Conservation (phyloP, 2,329 filamentous ascomycete species). For the Colletotrichum siamense region DNA sequence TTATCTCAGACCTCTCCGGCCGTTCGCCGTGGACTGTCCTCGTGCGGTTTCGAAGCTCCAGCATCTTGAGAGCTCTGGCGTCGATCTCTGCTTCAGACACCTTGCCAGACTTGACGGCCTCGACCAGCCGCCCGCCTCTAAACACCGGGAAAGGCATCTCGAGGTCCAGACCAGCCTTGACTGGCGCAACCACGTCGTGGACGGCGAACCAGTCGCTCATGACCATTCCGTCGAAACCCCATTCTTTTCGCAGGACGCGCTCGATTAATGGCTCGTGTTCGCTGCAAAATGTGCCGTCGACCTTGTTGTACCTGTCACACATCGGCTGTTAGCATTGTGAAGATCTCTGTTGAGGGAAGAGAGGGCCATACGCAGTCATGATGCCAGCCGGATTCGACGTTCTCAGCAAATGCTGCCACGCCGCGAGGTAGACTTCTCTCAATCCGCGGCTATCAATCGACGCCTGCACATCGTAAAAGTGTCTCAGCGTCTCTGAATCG, state of each 20-base stretch:
- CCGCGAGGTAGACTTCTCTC: conserved; percentile 25
- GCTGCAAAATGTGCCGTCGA: conserved; percentile 28
- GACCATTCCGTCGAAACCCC: conserved; percentile 37
- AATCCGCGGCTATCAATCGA: conserved; percentile 7
- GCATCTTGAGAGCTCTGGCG: conserved; percentile 17
- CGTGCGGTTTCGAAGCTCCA: conserved; percentile 16
- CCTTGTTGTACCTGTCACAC: conserved; percentile 29
- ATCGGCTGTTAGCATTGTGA: neutral
- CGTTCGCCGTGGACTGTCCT: neutral
- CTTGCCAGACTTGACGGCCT: conserved; percentile 20
- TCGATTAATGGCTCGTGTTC: conserved; percentile 25
- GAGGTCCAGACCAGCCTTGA: conserved; percentile 35
- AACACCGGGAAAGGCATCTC: conserved; percentile 35
- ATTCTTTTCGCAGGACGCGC: conserved; percentile 34
- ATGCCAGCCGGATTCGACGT: conserved; percentile 16
- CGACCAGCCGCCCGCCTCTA: conserved; percentile 22
- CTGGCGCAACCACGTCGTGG: conserved; percentile 32
- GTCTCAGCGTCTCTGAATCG: conserved; percentile 30
- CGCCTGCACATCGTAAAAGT: conserved; percentile 22
- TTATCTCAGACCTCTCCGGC: conserved; percentile 15
- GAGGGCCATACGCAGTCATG: conserved; percentile 21
- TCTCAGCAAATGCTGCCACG: conserved; percentile 24
- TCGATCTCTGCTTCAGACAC: conserved; percentile 20
- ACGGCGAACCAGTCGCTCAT: conserved; percentile 40
- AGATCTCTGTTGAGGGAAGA: fast-evolving